Evolutionary conservation across 1,139 yeast genomes (phyloP).

Genomic region (Hansenula sp.): DNA sequence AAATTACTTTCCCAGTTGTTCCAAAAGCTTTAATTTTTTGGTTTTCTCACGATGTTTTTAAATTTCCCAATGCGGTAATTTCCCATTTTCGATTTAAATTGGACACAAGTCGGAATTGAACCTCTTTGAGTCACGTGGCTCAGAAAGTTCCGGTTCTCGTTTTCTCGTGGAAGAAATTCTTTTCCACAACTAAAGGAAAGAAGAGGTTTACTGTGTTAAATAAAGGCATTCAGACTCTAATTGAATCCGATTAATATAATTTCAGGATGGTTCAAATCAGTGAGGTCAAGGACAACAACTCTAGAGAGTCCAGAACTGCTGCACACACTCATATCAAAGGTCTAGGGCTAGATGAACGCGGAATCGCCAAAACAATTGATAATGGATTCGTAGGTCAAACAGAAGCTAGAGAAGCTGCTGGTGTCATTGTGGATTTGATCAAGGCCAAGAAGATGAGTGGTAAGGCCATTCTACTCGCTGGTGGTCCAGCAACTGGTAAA

Average conservation of each 20-base stretch:
- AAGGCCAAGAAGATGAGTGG: slow-evolving; percentile 94
- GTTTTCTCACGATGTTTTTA: slow-evolving; percentile 10
- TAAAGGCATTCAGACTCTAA: no score
- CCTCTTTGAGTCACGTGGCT: background rate
- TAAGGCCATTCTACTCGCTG: slow-evolving; percentile 91
- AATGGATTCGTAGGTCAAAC: slow-evolving; percentile 96
- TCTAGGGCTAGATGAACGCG: slow-evolving; percentile 87
- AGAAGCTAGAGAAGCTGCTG: slow-evolving; percentile 96
- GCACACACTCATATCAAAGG: slow-evolving; percentile 98
- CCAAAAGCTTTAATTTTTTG: background rate
- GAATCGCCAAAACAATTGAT: slow-evolving; percentile 77
- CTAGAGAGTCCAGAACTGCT: slow-evolving; percentile 65
- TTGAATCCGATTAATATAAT: no score
- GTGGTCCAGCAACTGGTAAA: slow-evolving; percentile 98
- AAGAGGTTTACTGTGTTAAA: no score
- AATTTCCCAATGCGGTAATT: slow-evolving; percentile 15
- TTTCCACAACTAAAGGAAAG: no score
- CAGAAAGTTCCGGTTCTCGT: no score
- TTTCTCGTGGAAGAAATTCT: no score
- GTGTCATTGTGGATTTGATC: slow-evolving; percentile 89
- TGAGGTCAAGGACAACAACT: slow-evolving; percentile 60
- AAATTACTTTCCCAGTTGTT: no score
- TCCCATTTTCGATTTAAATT: slow-evolving; percentile 5
- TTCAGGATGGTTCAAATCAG: slow-evolving; percentile 70
- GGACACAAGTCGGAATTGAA: background rate